Conservation (phyloP, 768 basidiomycete genomes). For the Tylopilus cervinicoccineus region DNA sequence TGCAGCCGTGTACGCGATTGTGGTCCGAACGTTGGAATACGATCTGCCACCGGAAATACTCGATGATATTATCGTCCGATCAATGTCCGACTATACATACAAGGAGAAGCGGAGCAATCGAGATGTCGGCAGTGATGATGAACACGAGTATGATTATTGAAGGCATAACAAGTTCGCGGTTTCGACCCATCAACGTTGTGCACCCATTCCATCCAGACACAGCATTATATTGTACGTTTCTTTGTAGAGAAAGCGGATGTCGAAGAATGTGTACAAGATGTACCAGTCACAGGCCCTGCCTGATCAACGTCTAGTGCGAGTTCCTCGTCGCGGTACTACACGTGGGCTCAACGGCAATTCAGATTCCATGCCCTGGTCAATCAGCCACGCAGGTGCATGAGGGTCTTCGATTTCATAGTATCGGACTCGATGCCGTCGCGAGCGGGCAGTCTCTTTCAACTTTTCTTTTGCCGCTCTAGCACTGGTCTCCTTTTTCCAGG, state of each 20-base stretch:
- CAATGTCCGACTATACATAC: conserved; percentile 34
- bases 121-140: conserved; percentile 23
- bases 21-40: conserved; percentile 69
- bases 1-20: conserved; percentile 68
- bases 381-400: conserved; percentile 1
- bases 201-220: not conserved
- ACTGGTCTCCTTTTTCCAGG: conserved; percentile 28
- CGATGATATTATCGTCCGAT: conserved; percentile 61
- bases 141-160: conserved; percentile 23
- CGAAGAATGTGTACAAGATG: not conserved
- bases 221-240: conserved; percentile 1
- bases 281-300: not conserved
- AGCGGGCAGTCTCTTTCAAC: conserved; percentile 8
- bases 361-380: conserved; percentile 5
- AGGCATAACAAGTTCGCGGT: too few species aligned
- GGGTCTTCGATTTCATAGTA: conserved; percentile 12
- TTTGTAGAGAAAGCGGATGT: not conserved
- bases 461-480: conserved; percentile 18
- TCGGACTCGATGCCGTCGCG: conserved; percentile 12
- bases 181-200: not conserved
- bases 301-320: conserved; percentile 15
- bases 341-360: conserved; percentile 2
- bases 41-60: conserved; percentile 64
- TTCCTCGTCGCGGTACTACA: conserved; percentile 12
- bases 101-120: conserved; percentile 20